Conservation (phyloP, 805 yeast species). For the Metschnikowia aberdeeniae region DNA sequence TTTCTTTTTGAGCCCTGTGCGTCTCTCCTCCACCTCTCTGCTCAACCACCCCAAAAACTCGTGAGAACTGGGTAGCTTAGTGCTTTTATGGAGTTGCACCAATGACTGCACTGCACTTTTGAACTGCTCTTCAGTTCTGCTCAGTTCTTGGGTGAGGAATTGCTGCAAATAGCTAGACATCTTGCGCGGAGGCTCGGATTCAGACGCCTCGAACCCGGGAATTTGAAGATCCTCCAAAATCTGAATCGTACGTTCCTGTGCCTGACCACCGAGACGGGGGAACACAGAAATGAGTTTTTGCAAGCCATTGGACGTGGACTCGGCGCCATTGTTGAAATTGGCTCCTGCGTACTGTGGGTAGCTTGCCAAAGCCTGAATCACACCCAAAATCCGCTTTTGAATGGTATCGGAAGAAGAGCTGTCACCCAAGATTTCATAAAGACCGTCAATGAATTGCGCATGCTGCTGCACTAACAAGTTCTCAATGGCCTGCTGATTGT, state of each 20-base stretch:
- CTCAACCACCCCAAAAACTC: constrained; percentile 65
- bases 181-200: constrained; percentile 20
- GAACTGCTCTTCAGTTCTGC: constrained; percentile 36
- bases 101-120: constrained; percentile 25
- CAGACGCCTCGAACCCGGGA: constrained; percentile 10
- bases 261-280: constrained; percentile 24
- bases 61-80: constrained; percentile 26
- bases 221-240: constrained; percentile 44
- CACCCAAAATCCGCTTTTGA: constrained; percentile 49
- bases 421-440: constrained; percentile 20
- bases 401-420: constrained; percentile 25
- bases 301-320: constrained; percentile 17
- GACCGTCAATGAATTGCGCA: constrained; percentile 16
- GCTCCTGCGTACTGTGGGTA: constrained; percentile 29
- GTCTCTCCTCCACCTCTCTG: constrained; percentile 32
- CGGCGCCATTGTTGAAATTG: constrained; percentile 21
- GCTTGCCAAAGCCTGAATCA: constrained; percentile 45
- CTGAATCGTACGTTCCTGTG: constrained; percentile 39
- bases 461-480: constrained; percentile 28
- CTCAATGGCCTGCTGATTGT: constrained; percentile 59
- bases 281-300: constrained; percentile 23
- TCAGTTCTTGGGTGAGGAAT: constrained; percentile 23
- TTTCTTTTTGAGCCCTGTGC: constrained; percentile 20
- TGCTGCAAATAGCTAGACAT: constrained; percentile 37
- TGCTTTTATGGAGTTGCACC: constrained; percentile 29